Evolutionary conservation across 78 protist genomes (phyloP).

Genomic region (Dictyostelium intermedium): DNA sequence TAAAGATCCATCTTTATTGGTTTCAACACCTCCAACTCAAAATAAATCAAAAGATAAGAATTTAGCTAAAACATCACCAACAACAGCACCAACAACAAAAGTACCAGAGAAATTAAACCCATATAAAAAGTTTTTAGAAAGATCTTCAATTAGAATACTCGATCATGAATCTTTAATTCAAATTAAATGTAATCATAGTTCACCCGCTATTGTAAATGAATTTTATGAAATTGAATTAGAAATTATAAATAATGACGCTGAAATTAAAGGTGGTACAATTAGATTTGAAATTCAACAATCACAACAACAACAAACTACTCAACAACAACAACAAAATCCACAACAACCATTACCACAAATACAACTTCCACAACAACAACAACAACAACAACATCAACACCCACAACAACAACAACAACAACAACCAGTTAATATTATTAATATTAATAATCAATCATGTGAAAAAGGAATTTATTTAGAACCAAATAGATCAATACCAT

Average conservation of each 20-base stretch:
- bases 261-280: constrained; percentile 45
- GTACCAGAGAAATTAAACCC: constrained; percentile 37
- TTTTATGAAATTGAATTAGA: constrained; percentile 67
- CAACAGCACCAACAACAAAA: background rate
- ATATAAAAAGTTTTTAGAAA: constrained; percentile 71
- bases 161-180: constrained; percentile 75
- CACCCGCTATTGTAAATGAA: constrained; percentile 72
- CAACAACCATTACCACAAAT: background rate
- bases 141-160: constrained; percentile 72
- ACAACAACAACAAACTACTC: background rate
- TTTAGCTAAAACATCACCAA: background rate
- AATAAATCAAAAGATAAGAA: background rate
- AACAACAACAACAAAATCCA: background rate
- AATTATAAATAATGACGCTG: constrained; percentile 58
- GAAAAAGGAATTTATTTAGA: constrained; percentile 43
- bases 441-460: background rate
- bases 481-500: background rate
- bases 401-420: background rate
- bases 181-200: constrained; percentile 63
- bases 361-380: background rate
- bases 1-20: background rate
- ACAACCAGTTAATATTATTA: background rate
- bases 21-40: background rate
- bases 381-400: background rate
- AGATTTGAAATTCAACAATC: constrained; percentile 33